Evolutionary conservation across 2,329 filamentous ascomycete species (phyloP).

Genomic region (Calonectria pteridis): DNA sequence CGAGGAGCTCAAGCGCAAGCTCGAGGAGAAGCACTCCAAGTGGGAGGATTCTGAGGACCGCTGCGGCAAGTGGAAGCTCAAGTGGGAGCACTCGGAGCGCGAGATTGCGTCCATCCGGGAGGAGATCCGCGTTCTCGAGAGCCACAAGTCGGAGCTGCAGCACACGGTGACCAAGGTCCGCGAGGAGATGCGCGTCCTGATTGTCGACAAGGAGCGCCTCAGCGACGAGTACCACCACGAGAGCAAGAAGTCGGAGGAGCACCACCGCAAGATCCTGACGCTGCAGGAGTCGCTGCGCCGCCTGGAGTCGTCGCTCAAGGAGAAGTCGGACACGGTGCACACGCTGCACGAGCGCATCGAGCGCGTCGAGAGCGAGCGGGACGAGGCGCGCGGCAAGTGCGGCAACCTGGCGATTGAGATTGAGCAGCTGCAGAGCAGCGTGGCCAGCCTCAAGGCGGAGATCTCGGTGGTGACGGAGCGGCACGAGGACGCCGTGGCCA

Average conservation of each 20-base stretch:
- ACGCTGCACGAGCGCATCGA: neutral
- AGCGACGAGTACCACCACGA: constrained; percentile 1
- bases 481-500: neutral
- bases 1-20: neutral
- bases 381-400: neutral
- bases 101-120: neutral
- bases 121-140: neutral
- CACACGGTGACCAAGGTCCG: neutral
- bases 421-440: neutral
- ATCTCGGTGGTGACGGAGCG: neutral
- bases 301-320: neutral
- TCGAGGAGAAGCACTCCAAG: neutral
- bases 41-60: neutral
- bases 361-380: neutral
- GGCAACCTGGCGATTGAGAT: neutral
- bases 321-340: neutral
- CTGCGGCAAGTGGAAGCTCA: constrained; percentile 9
- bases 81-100: neutral
- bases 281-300: constrained; percentile 1
- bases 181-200: neutral
- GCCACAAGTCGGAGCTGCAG: neutral
- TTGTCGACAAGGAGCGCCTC: constrained; percentile 4
- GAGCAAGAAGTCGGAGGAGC: constrained; percentile 1
- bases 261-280: neutral
- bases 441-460: neutral